A percentile compares a stretch with the other conserved stretches of the same genome.
Conservation (phyloP, 495 filamentous ascomycete genomes). For the Annulohypoxylon bovei region DNA sequence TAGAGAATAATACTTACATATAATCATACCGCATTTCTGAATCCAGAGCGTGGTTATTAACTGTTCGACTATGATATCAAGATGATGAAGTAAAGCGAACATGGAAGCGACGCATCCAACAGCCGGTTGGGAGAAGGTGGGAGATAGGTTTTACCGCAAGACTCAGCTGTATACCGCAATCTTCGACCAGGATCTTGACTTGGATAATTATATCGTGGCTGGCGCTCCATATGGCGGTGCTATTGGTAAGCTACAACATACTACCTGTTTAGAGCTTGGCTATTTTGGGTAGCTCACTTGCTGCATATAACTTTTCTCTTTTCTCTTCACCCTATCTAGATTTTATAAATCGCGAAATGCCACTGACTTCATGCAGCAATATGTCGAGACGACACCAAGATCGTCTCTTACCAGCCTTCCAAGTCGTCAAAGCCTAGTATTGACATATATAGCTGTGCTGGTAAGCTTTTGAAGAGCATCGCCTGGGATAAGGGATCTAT, state of each 20-base stretch:
- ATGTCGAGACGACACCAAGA: conserved; percentile 85
- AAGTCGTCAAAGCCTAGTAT: conserved; percentile 83
- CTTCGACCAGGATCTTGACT: conserved; percentile 90
- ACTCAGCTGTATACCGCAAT: conserved; percentile 89
- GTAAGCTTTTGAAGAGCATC: conserved; percentile 74
- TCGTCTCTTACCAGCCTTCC: conserved; percentile 77
- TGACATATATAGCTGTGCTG: conserved; percentile 92
- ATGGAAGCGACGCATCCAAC: conserved; percentile 73
- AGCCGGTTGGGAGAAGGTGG: conserved; percentile 91
- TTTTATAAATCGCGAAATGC: neutral
- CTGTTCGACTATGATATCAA: conserved; percentile 24
- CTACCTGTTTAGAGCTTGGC: neutral
- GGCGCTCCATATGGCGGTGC: conserved; percentile 96
- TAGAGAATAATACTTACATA: neutral
- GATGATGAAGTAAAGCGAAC: conserved; percentile 51
- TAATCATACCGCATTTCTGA: conserved; percentile 1
- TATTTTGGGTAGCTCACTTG: conserved; percentile 1
- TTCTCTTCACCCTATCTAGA: neutral
- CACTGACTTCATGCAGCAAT: conserved; percentile 68
- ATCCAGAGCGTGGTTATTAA: neutral
- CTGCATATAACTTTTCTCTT: neutral
- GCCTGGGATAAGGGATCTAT: conserved; percentile 93
- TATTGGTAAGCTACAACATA: conserved; percentile 69
- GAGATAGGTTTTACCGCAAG: conserved; percentile 93
- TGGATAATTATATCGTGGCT: conserved; percentile 92